Evolutionary conservation across 108 stramenopile genomes (phyloP).

Genomic region (Parmales sp.): DNA sequence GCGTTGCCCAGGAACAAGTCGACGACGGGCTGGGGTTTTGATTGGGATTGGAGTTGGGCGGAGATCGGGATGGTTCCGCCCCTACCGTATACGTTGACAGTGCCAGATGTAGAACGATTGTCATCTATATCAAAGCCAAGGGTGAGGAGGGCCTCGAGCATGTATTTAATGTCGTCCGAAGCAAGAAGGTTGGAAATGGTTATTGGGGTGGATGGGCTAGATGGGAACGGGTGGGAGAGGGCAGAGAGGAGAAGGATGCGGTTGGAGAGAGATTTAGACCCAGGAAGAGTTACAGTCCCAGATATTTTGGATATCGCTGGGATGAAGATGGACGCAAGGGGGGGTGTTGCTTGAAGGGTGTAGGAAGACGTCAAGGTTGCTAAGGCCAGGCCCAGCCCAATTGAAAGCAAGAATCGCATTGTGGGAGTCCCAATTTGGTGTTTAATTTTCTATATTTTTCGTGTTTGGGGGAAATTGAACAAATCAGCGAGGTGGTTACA

Average conservation of each 20-base stretch:
- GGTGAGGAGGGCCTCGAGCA: constrained; percentile 78
- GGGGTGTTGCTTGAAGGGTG: too few species aligned
- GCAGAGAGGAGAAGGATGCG: constrained; percentile 70
- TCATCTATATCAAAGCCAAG: constrained; percentile 64
- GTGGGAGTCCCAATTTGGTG: too few species aligned
- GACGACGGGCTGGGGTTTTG: neutral
- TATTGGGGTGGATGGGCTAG: constrained; percentile 13
- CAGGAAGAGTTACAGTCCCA: constrained; percentile 82
- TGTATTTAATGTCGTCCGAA: constrained; percentile 90
- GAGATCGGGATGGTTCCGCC: constrained; percentile 59
- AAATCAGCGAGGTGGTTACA: too few species aligned
- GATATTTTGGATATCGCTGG: too few species aligned
- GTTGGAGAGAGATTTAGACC: constrained; percentile 86
- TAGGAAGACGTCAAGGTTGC: too few species aligned
- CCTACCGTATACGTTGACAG: constrained; percentile 64
- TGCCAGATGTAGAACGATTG: constrained; percentile 50
- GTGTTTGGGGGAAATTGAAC: too few species aligned
- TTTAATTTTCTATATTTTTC: too few species aligned
- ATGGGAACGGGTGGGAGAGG: constrained; percentile 54
- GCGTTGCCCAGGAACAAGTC: constrained; percentile 89
- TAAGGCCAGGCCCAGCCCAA: too few species aligned
- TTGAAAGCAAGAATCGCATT: too few species aligned
- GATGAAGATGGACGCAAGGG: too few species aligned
- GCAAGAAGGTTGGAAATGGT: constrained; percentile 69
- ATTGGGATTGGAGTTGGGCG: constrained; percentile 24